Percentiles rank a stretch among this genome's conserved stretches.
Evolutionary conservation across 768 basidiomycete genomes (phyloP).

Genomic region (Mycena rosella): DNA sequence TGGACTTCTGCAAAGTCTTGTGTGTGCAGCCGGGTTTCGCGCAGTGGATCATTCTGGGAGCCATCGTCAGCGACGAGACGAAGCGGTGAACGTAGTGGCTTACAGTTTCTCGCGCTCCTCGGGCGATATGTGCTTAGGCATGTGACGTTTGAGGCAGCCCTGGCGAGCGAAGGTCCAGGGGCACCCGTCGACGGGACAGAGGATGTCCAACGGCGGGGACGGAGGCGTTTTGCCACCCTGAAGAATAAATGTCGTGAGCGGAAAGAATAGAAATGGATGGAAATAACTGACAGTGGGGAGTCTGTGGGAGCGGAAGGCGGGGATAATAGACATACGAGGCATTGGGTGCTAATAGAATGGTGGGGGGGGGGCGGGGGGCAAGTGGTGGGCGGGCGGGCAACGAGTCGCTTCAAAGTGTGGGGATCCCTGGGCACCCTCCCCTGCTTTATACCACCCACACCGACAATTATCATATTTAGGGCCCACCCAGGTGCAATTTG

Average conservation of each 20-base stretch:
- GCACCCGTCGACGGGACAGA: slow-evolving; percentile 9
- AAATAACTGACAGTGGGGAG: background rate
- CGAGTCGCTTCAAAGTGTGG: slow-evolving; percentile 18
- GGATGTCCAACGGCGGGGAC: background rate
- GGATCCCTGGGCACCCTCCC: background rate
- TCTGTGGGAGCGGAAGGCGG: background rate
- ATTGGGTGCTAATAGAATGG: background rate
- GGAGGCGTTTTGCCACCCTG: slow-evolving; percentile 23
- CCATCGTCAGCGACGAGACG: background rate
- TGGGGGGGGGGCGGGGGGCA: background rate
- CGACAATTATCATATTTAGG: no score
- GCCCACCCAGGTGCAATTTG: no score
- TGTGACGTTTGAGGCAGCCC: slow-evolving; percentile 14
- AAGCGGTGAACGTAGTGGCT: background rate
- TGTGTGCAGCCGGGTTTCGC: background rate
- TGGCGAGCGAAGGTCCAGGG: slow-evolving; percentile 15
- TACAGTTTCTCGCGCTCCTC: slow-evolving; percentile 16
- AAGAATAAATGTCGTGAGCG: background rate
- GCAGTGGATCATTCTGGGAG: slow-evolving; percentile 16
- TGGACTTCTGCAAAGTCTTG: slow-evolving; percentile 27
- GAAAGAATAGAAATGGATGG: background rate
- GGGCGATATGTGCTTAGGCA: slow-evolving; percentile 3
- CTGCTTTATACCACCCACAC: slow-evolving; percentile 23
- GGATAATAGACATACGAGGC: slow-evolving; percentile 20
- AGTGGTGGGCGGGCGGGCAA: background rate